A percentile compares a stretch with the other conserved stretches of the same genome.
phyloP scores from a whole-genome alignment of 352 stramenopile species.

The Aphanomyces stellatus region DNA sequence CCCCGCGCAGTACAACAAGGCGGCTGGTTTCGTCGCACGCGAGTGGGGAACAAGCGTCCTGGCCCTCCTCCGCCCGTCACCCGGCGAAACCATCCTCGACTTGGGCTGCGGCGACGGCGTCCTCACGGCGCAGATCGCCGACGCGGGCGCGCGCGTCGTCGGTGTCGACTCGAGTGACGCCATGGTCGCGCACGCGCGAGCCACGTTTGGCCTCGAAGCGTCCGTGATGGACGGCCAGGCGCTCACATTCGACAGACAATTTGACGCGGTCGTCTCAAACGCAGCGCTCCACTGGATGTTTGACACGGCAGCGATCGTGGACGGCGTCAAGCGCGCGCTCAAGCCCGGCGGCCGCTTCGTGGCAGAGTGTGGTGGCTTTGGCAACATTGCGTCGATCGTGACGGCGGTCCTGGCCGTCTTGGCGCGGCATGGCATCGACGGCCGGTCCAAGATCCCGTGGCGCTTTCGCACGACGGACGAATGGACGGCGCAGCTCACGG shows the following conservation, averaged over 20 bases:
- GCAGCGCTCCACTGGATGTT: constrained; percentile 32
- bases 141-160: neutral
- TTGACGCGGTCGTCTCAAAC: constrained; percentile 33
- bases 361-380: constrained; percentile 33
- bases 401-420: constrained; percentile 20
- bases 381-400: constrained; percentile 24
- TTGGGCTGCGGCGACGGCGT: constrained; percentile 37
- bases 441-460: constrained; percentile 25
- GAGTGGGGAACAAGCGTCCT: constrained; percentile 31
- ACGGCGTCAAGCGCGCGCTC: constrained; percentile 22
- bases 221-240: constrained; percentile 8
- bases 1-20: constrained; percentile 25
- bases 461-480: constrained; percentile 28
- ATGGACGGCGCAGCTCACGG: constrained; percentile 24
- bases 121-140: constrained; percentile 25
- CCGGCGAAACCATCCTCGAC: constrained; percentile 29
- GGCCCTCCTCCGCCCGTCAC: constrained; percentile 24
- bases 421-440: constrained; percentile 23
- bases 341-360: constrained; percentile 30
- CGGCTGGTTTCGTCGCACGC: constrained; percentile 31
- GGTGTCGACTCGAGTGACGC: neutral
- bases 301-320: constrained; percentile 22
- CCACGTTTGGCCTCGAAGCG: constrained; percentile 1
- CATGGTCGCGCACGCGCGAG: neutral
- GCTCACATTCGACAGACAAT: constrained; percentile 2